Evolutionary conservation across 1,284 basidiomycete species (phyloP).

Genomic region (Anthracocystis walkeri): DNA sequence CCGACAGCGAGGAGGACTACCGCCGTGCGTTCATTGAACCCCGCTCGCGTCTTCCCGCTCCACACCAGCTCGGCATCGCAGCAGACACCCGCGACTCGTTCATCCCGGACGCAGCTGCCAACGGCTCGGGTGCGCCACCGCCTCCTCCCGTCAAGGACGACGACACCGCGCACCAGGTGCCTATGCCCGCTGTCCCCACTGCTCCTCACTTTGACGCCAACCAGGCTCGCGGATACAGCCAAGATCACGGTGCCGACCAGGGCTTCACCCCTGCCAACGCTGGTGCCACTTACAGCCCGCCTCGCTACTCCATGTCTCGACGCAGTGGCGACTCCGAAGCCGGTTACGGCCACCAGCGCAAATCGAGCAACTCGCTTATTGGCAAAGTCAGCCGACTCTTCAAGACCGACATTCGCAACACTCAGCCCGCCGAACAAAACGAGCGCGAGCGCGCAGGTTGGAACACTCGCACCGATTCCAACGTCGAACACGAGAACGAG

Average conservation of each 20-base stretch:
- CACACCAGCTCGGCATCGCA: constrained; percentile 46
- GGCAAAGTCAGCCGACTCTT: constrained; percentile 65
- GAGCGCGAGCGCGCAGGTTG: constrained; percentile 26
- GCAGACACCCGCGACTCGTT: constrained; percentile 46
- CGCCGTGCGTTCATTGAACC: constrained; percentile 52
- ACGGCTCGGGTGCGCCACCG: constrained; percentile 27
- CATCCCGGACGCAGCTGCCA: constrained; percentile 34
- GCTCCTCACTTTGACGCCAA: constrained; percentile 54
- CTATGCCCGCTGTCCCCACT: constrained; percentile 52
- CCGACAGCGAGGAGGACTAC: constrained; percentile 56
- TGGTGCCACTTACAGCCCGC: constrained; percentile 22
- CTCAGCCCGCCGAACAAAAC: constrained; percentile 12
- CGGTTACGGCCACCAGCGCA: constrained; percentile 44
- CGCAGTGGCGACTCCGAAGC: constrained; percentile 39
- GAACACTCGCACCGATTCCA: constrained; percentile 49
- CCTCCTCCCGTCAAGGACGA: constrained; percentile 36
- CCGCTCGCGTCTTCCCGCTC: constrained; percentile 46
- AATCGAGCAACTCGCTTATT: constrained; percentile 59
- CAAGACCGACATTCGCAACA: constrained; percentile 61
- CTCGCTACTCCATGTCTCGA: constrained; percentile 42
- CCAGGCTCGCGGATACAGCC: constrained; percentile 50
- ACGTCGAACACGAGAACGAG: constrained; percentile 21
- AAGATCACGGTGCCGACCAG: constrained; percentile 23
- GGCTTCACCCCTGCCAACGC: constrained; percentile 25
- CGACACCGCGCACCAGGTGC: constrained; percentile 23